These are phyloP conservation scores for Solanum bulbocastanum DNA, from an alignment of 257 asterid species.

Conservation along the genomic window DNA sequence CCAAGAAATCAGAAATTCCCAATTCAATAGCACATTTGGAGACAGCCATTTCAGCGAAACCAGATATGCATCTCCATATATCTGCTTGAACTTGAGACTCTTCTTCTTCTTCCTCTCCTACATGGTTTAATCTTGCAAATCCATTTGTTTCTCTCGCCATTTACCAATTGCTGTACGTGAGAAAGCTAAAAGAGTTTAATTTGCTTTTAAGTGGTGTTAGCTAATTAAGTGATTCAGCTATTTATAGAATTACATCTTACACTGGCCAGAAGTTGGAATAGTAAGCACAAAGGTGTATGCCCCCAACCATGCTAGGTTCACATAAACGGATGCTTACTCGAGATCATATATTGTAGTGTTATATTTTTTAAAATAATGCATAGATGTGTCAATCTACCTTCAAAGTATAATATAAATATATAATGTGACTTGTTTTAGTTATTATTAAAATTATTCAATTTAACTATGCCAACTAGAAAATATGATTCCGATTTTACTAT, in stretches of 20 bases:
- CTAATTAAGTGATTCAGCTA: background rate
- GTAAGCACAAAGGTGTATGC: background rate
- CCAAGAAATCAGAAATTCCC: constrained; percentile 47
- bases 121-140: background rate
- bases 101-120: background rate
- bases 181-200: background rate
- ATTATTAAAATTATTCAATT: no score
- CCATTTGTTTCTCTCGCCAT: background rate
- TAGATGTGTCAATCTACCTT: no score
- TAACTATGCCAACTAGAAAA: no score
- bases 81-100: constrained; percentile 7
- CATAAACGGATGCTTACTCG: background rate
- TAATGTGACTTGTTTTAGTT: no score
- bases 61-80: constrained; percentile 42
- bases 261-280: background rate
- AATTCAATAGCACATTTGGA: constrained; percentile 66
- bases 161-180: background rate
- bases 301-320: background rate
- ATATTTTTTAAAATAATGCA: no score
- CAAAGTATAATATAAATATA: no score
- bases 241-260: background rate
- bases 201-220: background rate
- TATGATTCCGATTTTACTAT: no score
- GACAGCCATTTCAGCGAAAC: constrained; percentile 51
- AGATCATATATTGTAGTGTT: no score